Evolutionary conservation across 192 early-diverging fungal genomes (phyloP).

Genomic region (Borealophlyctis nickersoniae): DNA sequence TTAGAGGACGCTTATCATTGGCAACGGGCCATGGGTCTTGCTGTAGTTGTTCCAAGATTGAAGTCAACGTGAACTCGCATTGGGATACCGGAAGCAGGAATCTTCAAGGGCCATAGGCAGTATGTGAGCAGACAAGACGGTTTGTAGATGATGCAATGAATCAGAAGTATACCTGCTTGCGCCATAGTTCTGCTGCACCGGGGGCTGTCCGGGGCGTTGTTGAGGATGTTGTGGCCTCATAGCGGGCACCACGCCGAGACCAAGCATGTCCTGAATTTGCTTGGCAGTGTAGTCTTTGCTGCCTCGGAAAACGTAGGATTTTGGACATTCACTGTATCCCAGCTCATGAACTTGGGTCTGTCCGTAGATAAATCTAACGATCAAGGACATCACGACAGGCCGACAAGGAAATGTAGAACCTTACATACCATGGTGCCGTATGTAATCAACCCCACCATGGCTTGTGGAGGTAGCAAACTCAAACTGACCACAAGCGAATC

Average conservation of each 20-base stretch:
- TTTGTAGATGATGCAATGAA: too few relatives aligned
- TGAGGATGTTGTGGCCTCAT: constrained; percentile 48
- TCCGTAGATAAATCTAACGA: background rate
- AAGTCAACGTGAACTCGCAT: constrained; percentile 94
- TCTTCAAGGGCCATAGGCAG: constrained; percentile 49
- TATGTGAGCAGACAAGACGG: too few relatives aligned
- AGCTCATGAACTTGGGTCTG: constrained; percentile 95
- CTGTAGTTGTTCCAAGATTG: constrained; percentile 93
- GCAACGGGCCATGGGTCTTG: constrained; percentile 96
- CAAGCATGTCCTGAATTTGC: constrained; percentile 98
- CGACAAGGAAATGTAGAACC: constrained; percentile 1
- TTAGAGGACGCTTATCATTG: constrained; percentile 81
- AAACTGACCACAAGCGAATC: constrained; percentile 87
- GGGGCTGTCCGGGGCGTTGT: constrained; percentile 26
- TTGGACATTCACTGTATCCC: constrained; percentile 92
- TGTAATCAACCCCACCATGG: constrained; percentile 93
- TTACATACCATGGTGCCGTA: constrained; percentile 90
- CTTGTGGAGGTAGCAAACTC: constrained; percentile 85
- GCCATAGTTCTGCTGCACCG: constrained; percentile 30
- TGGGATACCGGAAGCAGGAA: constrained; percentile 91
- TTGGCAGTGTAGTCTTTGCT: constrained; percentile 92
- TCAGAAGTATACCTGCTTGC: constrained; percentile 51
- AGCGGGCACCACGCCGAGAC: constrained; percentile 51
- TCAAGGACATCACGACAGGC: constrained; percentile 1
- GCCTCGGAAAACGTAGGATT: constrained; percentile 96